Percentiles rank a stretch among this genome's conserved stretches.
These are phyloP conservation scores for Asterionellopsis glacialis DNA, from an alignment of 108 stramenopile genomes.

Conservation along the genomic window DNA sequence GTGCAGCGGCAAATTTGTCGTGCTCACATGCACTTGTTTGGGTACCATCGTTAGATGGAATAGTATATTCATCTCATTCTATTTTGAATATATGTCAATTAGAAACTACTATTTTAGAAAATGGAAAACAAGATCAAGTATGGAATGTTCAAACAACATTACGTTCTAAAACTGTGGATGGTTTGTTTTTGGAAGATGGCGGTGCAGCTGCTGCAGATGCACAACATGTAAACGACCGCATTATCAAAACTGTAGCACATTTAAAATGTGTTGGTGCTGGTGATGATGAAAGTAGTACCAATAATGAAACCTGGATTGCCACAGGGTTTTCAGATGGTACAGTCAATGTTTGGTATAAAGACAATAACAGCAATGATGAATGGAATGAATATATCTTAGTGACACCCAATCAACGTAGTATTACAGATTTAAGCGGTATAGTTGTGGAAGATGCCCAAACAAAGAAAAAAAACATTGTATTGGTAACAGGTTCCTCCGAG, in stretches of 20 bases:
- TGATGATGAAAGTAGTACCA: slow-evolving; percentile 5
- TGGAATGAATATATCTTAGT: slow-evolving; percentile 11
- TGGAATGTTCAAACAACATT: slow-evolving; percentile 48
- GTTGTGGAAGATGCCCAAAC: not conserved
- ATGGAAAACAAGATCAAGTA: slow-evolving; percentile 15
- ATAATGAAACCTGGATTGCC: not conserved
- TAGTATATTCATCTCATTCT: slow-evolving; percentile 43
- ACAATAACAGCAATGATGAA: not conserved
- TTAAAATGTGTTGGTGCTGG: slow-evolving; percentile 13
- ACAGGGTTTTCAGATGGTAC: slow-evolving; percentile 68
- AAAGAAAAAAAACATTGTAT: not conserved
- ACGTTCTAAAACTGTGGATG: slow-evolving; percentile 14
- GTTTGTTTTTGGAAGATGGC: too few relatives aligned
- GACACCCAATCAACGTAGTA: slow-evolving; percentile 18
- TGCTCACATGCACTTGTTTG: slow-evolving; percentile 49
- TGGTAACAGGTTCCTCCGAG: slow-evolving; percentile 28
- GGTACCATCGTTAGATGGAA: slow-evolving; percentile 21
- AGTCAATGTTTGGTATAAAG: slow-evolving; percentile 43
- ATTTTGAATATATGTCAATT: slow-evolving; percentile 32
- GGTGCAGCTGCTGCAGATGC: too few relatives aligned
- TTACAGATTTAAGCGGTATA: slow-evolving; percentile 37
- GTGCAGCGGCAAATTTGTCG: slow-evolving; percentile 62
- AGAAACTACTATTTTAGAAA: not conserved
- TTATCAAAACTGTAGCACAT: slow-evolving; percentile 22
- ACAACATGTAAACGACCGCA: not conserved